Conservation (phyloP, 2,329 filamentous ascomycete species). For the Tricladium varicosporioides region DNA sequence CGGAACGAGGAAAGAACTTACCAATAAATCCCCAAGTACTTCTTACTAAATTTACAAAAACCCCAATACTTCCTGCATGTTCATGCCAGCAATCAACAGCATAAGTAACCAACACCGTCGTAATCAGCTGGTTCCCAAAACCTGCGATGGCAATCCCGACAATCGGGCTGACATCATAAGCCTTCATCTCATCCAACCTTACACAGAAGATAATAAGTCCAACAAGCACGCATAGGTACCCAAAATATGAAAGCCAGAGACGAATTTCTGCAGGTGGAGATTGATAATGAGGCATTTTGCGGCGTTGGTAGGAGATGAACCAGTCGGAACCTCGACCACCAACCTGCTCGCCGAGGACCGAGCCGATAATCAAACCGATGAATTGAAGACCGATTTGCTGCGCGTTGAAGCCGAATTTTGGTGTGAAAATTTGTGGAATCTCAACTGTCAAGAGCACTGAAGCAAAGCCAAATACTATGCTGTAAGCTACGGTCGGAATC, state of each 20-base stretch:
- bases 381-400: conserved; percentile 58
- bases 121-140: conserved; percentile 59
- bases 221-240: conserved; percentile 47
- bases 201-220: conserved; percentile 55
- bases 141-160: conserved; percentile 50
- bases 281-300: too few species aligned
- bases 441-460: conserved; percentile 54
- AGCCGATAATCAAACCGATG: conserved; percentile 54
- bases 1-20: conserved; percentile 31
- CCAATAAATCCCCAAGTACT: conserved; percentile 49
- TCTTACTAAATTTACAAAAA: conserved; percentile 56
- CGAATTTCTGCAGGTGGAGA: conserved; percentile 35
- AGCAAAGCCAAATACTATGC: conserved; percentile 55
- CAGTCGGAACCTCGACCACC: conserved; percentile 52
- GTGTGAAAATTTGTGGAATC: conserved; percentile 55
- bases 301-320: conserved; percentile 43
- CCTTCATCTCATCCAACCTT: conserved; percentile 43
- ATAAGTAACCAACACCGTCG: conserved; percentile 46
- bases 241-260: conserved; percentile 55
- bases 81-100: conserved; percentile 56
- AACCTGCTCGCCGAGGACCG: conserved; percentile 55
- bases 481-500: conserved; percentile 50
- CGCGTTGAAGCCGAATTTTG: conserved; percentile 53
- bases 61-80: conserved; percentile 49
- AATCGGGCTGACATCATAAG: conserved; percentile 56